These are phyloP conservation scores for Luffa aegyptiaca DNA, from an alignment of 306 rosid species.

Conservation along the genomic window DNA sequence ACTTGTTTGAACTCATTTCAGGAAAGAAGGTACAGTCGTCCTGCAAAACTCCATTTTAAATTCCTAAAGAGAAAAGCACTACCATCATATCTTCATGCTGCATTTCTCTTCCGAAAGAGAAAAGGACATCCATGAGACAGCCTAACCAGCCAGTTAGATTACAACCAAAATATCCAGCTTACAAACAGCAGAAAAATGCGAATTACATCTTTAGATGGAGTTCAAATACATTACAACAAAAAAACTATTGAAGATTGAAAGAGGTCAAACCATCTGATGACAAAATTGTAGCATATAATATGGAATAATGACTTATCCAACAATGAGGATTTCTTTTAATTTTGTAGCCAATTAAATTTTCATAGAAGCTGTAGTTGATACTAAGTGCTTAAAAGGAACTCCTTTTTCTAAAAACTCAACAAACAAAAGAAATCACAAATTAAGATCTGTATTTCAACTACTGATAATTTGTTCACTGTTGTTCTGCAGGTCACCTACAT, in stretches of 20 bases:
- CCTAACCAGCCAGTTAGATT: neutral
- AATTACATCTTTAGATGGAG: neutral
- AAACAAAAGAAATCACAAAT: neutral
- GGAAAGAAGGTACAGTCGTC: neutral
- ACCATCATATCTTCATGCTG: neutral
- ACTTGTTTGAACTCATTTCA: neutral
- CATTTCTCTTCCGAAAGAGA: neutral
- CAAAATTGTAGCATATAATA: neutral
- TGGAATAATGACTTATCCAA: neutral
- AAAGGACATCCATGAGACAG: neutral
- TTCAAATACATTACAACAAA: neutral
- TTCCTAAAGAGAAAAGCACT: neutral
- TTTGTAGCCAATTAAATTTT: neutral
- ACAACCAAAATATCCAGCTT: neutral
- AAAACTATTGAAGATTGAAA: neutral
- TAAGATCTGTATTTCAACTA: neutral
- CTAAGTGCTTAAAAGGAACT: neutral
- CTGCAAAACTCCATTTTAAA: neutral
- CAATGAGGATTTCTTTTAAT: neutral
- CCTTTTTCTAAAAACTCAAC: neutral
- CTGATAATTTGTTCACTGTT: neutral
- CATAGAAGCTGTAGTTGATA: neutral
- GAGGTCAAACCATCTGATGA: neutral
- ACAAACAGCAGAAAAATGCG: neutral
- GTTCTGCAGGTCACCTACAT: neutral